These are phyloP conservation scores for Cyclocybe cylindracea DNA, from an alignment of 768 basidiomycete species.

Conservation along the genomic window DNA sequence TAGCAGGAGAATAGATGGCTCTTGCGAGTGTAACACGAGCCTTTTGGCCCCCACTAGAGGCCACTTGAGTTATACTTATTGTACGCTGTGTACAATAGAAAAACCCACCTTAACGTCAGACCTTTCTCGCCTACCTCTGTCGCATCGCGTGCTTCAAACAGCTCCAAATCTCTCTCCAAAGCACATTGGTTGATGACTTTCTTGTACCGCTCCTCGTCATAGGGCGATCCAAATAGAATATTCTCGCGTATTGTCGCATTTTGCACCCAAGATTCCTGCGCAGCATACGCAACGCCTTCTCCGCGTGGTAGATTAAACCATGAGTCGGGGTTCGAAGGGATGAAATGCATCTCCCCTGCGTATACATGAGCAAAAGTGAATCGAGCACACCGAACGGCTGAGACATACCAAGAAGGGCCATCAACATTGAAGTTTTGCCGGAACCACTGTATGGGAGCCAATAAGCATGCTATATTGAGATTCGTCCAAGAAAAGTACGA, in stretches of 20 bases:
- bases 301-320: conserved; percentile 61
- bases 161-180: conserved; percentile 66
- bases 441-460: conserved; percentile 28
- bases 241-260: conserved; percentile 80
- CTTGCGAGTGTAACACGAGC: conserved; percentile 47
- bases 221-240: conserved; percentile 73
- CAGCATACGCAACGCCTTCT: conserved; percentile 71
- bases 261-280: conserved; percentile 81
- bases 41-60: conserved; percentile 43
- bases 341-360: conserved; percentile 24
- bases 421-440: conserved; percentile 62
- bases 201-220: conserved; percentile 76
- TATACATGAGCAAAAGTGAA: too few species aligned
- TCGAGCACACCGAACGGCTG: too few species aligned
- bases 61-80: not conserved
- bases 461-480: too few species aligned
- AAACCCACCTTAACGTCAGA: conserved; percentile 44
- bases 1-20: conserved; percentile 48
- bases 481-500: conserved; percentile 1
- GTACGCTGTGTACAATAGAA: too few species aligned
- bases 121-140: conserved; percentile 74
- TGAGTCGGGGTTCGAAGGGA: conserved; percentile 7
- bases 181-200: conserved; percentile 74
- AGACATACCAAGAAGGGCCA: conserved; percentile 49
- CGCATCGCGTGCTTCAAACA: conserved; percentile 62